Base-by-base conservation (phyloP, 75 land plant genomes). In the Larix kaempferi region DNA sequence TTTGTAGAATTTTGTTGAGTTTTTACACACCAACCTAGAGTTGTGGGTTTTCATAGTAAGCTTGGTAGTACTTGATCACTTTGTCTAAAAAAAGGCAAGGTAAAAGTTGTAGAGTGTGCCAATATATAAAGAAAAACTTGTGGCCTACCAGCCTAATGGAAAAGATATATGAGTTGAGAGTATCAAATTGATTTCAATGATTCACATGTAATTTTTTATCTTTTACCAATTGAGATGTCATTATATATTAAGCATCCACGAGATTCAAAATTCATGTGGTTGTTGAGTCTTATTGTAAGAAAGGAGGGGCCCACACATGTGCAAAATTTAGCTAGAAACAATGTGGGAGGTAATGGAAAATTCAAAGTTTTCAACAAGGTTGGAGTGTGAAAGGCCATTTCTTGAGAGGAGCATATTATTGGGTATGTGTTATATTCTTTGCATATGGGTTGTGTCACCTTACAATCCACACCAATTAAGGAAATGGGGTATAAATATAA, bases 31-130 rank as follows among this genome's bases (percentile, higher is more conserved):
- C 72, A 41, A 11, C 52, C 52, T 19, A 44, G 52, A 39, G 49
- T 69, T 41, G 49, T 52, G 41, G 49, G n/a, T 21, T 12, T n/a
- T 69, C 72, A 41, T 69, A 37, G 72, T 69, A 69, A 49, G 54
- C 12, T 49, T 11, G 23, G 7, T 39, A 69, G 72, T 69, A 33
- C 72, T 69, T 69, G 25, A 69, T 69, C 72, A 12, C 23, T 69
- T 29, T 35, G 44, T 10, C 37, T 19, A 39, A 21, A 69, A 69
- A 65, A 69, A 69, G 12, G 54, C 41, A 41, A 69, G 52, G 72
- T 69, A 39, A 37, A 67, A 69, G 52, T 69, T 69, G 72, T 52
- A 69, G 72, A 35, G 72, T 39, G 44, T 69, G 72, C 22, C 7
- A 41, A 69, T 69, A 69, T 69, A 69, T 35, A 41, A 22, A 12